Conservation (phyloP, 2,329 filamentous ascomycete species). For the Diaporthe aspalathi region DNA sequence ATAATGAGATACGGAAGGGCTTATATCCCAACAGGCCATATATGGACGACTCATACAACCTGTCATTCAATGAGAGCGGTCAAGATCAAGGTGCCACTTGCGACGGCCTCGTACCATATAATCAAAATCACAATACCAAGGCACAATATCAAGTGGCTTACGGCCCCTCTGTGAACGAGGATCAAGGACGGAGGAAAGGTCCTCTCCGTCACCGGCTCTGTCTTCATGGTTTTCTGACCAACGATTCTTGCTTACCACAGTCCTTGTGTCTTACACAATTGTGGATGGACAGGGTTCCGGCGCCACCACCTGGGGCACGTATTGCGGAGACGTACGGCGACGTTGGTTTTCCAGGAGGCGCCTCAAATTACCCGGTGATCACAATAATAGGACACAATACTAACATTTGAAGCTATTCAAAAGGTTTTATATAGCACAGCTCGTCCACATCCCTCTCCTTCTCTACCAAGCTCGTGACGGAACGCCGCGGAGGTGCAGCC, state of each 20-base stretch:
- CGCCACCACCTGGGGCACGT: not conserved
- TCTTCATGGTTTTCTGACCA: not conserved
- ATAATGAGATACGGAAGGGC: not conserved
- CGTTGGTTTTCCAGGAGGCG: not conserved
- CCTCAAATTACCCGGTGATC: conserved; percentile 34
- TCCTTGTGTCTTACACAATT: not conserved
- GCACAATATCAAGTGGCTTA: conserved; percentile 10
- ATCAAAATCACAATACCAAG: conserved; percentile 33
- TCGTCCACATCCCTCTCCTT: conserved; percentile 11
- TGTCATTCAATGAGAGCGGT: not conserved
- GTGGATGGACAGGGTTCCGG: not conserved
- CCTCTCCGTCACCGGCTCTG: no score
- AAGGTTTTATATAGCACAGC: no score
- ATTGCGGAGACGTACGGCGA: not conserved
- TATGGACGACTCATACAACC: not conserved
- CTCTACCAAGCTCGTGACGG: not conserved
- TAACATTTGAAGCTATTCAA: not conserved
- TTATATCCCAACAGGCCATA: not conserved
- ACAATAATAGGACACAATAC: conserved; percentile 36
- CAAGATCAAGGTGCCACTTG: not conserved
- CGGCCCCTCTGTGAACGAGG: not conserved
- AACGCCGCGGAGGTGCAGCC: not conserved
- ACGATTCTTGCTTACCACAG: not conserved
- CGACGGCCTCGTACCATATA: not conserved
- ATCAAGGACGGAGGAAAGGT: not conserved